Conservation (phyloP, 768 basidiomycete genomes). For the Leccinum incarnatum region DNA sequence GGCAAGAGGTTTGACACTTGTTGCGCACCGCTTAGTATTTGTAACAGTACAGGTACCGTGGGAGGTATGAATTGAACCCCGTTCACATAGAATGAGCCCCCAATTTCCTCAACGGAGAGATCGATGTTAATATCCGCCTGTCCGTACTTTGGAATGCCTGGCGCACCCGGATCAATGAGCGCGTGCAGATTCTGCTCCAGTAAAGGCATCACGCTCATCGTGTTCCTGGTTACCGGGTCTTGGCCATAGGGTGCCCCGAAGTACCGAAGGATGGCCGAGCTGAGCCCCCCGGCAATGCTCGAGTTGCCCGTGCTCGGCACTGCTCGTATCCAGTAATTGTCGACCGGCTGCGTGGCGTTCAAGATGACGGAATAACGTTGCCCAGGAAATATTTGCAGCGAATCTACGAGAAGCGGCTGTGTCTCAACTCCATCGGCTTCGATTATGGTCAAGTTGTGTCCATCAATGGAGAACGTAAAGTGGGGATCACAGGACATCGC, state of each 20-base stretch:
- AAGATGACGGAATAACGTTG: background rate
- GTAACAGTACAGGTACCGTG: background rate
- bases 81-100: background rate
- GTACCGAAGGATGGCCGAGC: background rate
- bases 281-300: background rate
- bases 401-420: background rate
- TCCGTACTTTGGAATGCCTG: background rate
- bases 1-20: background rate
- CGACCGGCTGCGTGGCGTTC: slow-evolving; percentile 34
- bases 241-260: background rate
- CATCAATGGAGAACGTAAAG: slow-evolving; percentile 46
- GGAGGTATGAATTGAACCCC: background rate
- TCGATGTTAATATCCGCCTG: background rate
- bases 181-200: background rate
- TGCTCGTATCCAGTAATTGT: slow-evolving; percentile 57
- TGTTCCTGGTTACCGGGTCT: background rate
- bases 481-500: slow-evolving; percentile 44
- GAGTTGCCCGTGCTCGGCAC: background rate
- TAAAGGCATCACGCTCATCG: background rate
- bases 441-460: slow-evolving; percentile 37
- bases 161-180: background rate
- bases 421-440: slow-evolving; percentile 45
- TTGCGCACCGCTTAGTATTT: background rate
- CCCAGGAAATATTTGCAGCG: background rate
- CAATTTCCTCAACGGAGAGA: background rate